Base-by-base conservation (phyloP, 1,139 yeast genomes). In the Zhuliangozyma blackwelliae region DNA sequence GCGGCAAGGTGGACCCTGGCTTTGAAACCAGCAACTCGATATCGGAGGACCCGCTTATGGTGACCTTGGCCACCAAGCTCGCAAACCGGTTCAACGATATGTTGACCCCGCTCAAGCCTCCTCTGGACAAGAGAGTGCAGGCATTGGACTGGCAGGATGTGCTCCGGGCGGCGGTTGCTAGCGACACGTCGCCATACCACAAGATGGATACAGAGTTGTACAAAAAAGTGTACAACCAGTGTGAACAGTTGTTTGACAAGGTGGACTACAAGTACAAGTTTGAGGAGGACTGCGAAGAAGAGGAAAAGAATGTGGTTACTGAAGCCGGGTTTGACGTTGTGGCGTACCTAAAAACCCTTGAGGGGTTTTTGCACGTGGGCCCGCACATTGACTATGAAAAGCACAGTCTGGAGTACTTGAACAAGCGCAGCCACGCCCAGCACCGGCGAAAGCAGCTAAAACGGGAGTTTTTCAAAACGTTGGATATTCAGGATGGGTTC, bases 61-160 rank as follows among this genome's bases (percentile, higher is more conserved):
- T 44, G 8, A 48, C 49, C 7, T 34, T 59, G 28, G 49, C 59
- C 28, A 48, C 48, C 28, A 39, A 45, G 28, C 33, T 68, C 3
- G 54, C 65, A 3, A 34, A 43, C 11, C 51, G 51, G 34, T 49
- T 55, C 9, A 55, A 53, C 37, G 27, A 28, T 6, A 25, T 47
- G 38, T 20, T 51, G 11, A 11, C 11, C 7, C 23, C 9, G 9
- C 16, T 16, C 16, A 10, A 9, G 26, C 9, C n/a, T 23, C 9
- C 10, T 5, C 7, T 6, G 6, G 20, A 28, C 20, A 10, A 23
- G 10, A 10, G 30, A 25, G n/a, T 20, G 12, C 10, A 27, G 22
- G 19, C 10, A 28, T 25, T 40, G 7, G 40, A 49, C 26, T 65
- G 71, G 71, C 57, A 52, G 32, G 59, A 61, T 16, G 49, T 64